phyloP scores from a whole-genome alignment of 2,329 filamentous ascomycete genomes.

The Fusarium continuum region DNA sequence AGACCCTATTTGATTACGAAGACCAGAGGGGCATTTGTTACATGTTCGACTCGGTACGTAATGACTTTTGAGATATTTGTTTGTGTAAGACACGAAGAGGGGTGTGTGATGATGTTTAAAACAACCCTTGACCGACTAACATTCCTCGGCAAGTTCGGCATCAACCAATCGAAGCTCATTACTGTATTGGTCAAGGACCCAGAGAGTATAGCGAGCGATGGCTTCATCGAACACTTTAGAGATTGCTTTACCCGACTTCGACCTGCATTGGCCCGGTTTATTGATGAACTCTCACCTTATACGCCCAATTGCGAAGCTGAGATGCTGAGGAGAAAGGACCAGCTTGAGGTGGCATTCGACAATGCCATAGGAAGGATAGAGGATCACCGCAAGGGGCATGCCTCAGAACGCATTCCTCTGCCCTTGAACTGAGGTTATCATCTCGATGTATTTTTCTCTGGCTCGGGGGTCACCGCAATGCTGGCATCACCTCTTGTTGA shows the following conservation, averaged over 20 bases:
- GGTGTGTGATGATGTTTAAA: neutral
- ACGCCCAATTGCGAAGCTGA: constrained; percentile 2
- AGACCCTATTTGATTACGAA: constrained; percentile 4
- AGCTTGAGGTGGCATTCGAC: constrained; percentile 5
- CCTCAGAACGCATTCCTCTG: constrained; percentile 18
- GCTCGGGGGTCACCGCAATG: neutral
- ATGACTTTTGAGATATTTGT: neutral
- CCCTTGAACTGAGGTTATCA: constrained; percentile 17
- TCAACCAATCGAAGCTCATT: constrained; percentile 17
- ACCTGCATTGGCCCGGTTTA: constrained; percentile 1
- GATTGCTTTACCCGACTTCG: constrained; percentile 16
- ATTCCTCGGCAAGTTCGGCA: constrained; percentile 10
- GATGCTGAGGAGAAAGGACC: constrained; percentile 21
- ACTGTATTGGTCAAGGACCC: neutral
- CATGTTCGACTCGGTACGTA: constrained; percentile 10
- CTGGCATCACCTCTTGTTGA: neutral
- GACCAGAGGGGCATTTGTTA: constrained; percentile 17
- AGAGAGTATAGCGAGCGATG: constrained; percentile 2
- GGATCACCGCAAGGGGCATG: neutral
- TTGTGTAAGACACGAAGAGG: neutral
- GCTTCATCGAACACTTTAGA: constrained; percentile 19
- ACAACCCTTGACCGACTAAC: neutral
- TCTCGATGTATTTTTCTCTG: neutral
- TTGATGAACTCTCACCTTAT: constrained; percentile 8
- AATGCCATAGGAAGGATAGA: constrained; percentile 1